A percentile compares a stretch with the other conserved stretches of the same genome.
Evolutionary conservation across 106 monocot species (phyloP).

Genomic region (Alisma plantagoaquatica): DNA sequence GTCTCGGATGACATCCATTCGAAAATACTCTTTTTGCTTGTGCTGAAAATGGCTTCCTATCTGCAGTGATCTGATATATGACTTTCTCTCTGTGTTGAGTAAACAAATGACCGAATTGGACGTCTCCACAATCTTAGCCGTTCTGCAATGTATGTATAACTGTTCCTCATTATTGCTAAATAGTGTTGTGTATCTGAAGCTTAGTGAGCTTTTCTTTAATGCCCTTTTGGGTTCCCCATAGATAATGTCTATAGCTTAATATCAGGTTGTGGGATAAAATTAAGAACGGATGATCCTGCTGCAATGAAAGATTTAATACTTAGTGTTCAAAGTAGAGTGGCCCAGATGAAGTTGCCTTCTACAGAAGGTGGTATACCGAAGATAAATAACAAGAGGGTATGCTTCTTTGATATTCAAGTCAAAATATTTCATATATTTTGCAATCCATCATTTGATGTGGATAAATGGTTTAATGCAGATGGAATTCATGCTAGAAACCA

Average conservation of each 20-base stretch:
- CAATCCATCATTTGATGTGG: not conserved
- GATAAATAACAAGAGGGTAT: conserved; percentile 64
- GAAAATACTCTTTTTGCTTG: too few species aligned
- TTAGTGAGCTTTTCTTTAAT: too few species aligned
- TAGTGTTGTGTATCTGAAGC: too few species aligned
- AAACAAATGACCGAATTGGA: conserved; percentile 85
- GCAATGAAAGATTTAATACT: conserved; percentile 90
- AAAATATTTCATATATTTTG: not conserved
- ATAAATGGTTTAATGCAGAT: conserved; percentile 37
- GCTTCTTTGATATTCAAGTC: not conserved
- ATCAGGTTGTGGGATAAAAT: conserved; percentile 91
- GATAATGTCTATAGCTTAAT: too few species aligned
- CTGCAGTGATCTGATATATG: conserved; percentile 86
- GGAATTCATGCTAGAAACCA: conserved; percentile 96
- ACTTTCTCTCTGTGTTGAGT: conserved; percentile 67
- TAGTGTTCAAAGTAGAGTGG: conserved; percentile 55
- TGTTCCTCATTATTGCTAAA: not conserved
- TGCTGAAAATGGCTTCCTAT: too few species aligned
- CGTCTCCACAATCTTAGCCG: conserved; percentile 63
- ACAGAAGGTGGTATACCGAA: conserved; percentile 20
- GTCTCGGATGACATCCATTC: too few species aligned
- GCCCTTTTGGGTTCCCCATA: too few species aligned
- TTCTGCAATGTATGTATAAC: conserved; percentile 57
- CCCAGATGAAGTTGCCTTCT: conserved; percentile 33
- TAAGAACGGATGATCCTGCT: conserved; percentile 75